phyloP scores from a whole-genome alignment of 768 basidiomycete species.

The Termitomyces sp. region DNA sequence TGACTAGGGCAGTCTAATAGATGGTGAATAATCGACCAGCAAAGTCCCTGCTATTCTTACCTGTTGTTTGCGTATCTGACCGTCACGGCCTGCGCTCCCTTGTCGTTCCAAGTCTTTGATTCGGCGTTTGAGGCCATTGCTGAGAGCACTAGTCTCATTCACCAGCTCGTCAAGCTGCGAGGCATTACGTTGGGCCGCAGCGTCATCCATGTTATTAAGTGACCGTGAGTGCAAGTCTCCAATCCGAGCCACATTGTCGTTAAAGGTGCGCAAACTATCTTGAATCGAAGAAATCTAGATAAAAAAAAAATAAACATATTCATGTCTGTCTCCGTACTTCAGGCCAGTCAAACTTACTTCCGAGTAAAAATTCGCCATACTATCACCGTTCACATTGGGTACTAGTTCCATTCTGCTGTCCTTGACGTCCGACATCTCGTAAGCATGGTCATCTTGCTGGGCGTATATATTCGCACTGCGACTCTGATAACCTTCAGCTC shows the following conservation, averaged over 20 bases:
- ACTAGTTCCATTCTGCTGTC: conserved; percentile 50
- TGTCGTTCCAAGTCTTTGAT: conserved; percentile 68
- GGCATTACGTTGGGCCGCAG: conserved; percentile 51
- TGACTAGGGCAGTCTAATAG: conserved; percentile 52
- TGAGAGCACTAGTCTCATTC: conserved; percentile 65
- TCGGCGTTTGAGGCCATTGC: conserved; percentile 61
- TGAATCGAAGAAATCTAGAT: conserved; percentile 71
- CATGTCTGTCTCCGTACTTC: neutral
- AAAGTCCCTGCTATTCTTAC: conserved; percentile 25
- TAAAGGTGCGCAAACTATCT: conserved; percentile 63
- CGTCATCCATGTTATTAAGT: conserved; percentile 72
- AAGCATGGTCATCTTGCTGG: conserved; percentile 56
- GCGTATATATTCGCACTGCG: conserved; percentile 60
- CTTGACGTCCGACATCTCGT: conserved; percentile 70
- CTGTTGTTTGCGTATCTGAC: conserved; percentile 74
- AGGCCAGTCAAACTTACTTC: conserved; percentile 31
- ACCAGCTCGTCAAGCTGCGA: conserved; percentile 65
- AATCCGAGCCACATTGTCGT: conserved; percentile 62
- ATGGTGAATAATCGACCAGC: neutral
- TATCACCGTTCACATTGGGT: conserved; percentile 36
- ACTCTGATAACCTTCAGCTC: conserved; percentile 37
- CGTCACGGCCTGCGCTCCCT: conserved; percentile 60
- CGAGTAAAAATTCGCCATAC: conserved; percentile 66
- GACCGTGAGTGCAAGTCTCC: conserved; percentile 70
- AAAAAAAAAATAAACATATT: neutral